Percentiles rank a stretch among this genome's conserved stretches.
Conservation (phyloP, 129 eudicot species). For the Heracleum sosnowskyi region DNA sequence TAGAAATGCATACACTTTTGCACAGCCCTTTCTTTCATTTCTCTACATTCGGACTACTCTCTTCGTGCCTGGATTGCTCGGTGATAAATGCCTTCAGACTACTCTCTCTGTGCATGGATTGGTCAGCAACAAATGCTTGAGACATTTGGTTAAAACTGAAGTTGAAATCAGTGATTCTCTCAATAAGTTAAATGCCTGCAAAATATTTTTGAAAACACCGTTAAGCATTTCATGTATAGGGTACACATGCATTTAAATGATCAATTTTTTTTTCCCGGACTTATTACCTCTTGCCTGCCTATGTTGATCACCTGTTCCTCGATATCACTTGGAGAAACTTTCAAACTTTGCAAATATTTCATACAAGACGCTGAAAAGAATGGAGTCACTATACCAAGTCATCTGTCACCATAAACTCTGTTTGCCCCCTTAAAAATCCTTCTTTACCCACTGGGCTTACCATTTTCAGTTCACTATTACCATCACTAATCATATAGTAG, state of each 20-base stretch:
- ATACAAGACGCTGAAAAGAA: constrained; percentile 15
- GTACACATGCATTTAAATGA: no score
- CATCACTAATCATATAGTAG: not conserved
- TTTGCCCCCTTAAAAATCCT: not conserved
- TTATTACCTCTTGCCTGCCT: constrained; percentile 15
- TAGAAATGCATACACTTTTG: no score
- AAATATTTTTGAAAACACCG: no score
- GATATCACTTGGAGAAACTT: constrained; percentile 23
- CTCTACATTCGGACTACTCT: not conserved
- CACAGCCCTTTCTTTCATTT: not conserved
- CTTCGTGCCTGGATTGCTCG: not conserved
- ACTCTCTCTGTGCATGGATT: not conserved
- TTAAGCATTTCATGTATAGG: no score
- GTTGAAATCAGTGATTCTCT: not conserved
- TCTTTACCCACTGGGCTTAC: constrained; percentile 1
- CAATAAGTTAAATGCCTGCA: not conserved
- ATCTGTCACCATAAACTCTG: constrained; percentile 25
- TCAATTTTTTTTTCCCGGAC: no score
- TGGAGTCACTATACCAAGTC: constrained; percentile 24
- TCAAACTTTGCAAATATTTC: constrained; percentile 17
- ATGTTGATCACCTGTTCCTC: constrained; percentile 27
- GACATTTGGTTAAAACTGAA: not conserved
- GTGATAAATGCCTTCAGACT: no score
- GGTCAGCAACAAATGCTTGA: not conserved
- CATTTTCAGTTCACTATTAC: not conserved